Evolutionary conservation across 2,329 filamentous ascomycete species (phyloP), one percentile per base, ranked within the genome.

Genomic region (Colletotrichum tabaci): DNA sequence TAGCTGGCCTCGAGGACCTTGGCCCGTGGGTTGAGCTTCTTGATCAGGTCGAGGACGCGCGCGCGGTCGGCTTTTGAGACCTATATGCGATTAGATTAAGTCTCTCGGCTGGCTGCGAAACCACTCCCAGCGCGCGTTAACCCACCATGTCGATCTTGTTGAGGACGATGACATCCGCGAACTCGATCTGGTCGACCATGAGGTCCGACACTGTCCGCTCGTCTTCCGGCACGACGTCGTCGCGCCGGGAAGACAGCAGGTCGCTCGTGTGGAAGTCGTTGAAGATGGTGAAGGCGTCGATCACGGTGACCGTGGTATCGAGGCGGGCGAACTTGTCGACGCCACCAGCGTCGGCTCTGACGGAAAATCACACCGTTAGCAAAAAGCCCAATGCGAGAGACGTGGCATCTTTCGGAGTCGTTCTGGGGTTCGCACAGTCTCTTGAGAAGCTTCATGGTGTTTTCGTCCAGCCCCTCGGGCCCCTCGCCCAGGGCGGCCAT

Each of bases 181-280:
- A 94, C 79, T 94, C 92, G 71, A 94, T 92, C 76, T 94, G 92
- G 75, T 94, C 92, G 0, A 93, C 91, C 87, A 94, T 92, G 0
- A 94, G 85, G 74, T 94, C 92, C 0, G 91, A 93, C 2, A 94
- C 92, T 0, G 91, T 94, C 0, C 92, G 84, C 74, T 94, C 91
- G 71, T 94, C 92, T 74, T 94, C 92, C 0, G 88, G 79, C 6
- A 88, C 84, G 2, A 91, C 88, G 38, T 92, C 90, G 6, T 91
- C 86, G 15, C 84, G 89, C 2, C 92, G 87, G 26, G 90, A 87
- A 0, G 90, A 91, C 0, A 94, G 81, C 16, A 94, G 86, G 68
- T 94, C 91, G 1, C 87, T 85, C 0, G 92, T 94, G 75, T 92
- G 88, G 77, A 94, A 94, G 77, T 93, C 92, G 61, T 91, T 86